Evolutionary conservation across 129 eudicot genomes (phyloP), one percentile per base, ranked within the genome.

Genomic region (Erigeron canadensis): DNA sequence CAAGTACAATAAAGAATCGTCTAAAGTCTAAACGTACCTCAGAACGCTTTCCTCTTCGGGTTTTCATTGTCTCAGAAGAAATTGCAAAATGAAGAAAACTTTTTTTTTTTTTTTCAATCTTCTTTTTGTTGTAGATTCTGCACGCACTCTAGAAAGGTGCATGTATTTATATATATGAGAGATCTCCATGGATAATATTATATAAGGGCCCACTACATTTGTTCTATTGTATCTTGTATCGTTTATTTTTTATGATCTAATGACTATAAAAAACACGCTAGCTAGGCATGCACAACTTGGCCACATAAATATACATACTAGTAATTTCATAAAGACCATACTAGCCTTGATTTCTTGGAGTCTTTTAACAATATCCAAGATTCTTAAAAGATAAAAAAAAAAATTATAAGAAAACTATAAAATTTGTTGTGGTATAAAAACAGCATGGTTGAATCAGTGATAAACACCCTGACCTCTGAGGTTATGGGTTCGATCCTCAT

Each of bases 1-100:
- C 3, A 41, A 18, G 72, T 16, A n/a, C n/a, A 15, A 53, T 71
- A 62, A 63, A 54, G 45, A 59, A 46, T 51, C 23, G 46, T 69
- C 67, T 65, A 72, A 65, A 69, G 46, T 69, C 67, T 65, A 72
- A 65, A 69, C 41, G 1, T 84, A 93, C 96, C 98, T 89, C 95
- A 69, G 95, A 75, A 3, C 89, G 95, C 62, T 76, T 89, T 79
- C 84, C 92, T 79, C 89, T 85, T 57, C 90, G 77, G 17, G 95
- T 75, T 78, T 81, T 94, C 98, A 94, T 94, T 51, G 10, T 81
- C 75, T 67, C 45, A 70, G 70, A 76, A 64, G 69, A 60, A 43
- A 48, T 16, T 48, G 19, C 37, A 53, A 7, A 34, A 50, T 28
- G 5, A 51, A 44, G 19, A 18, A 42, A 43, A 23, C 8, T 7